A percentile compares a stretch with the other conserved stretches of the same genome.
Evolutionary conservation across 2,329 filamentous ascomycete species (phyloP).

Genomic region (Beauveria varroae): DNA sequence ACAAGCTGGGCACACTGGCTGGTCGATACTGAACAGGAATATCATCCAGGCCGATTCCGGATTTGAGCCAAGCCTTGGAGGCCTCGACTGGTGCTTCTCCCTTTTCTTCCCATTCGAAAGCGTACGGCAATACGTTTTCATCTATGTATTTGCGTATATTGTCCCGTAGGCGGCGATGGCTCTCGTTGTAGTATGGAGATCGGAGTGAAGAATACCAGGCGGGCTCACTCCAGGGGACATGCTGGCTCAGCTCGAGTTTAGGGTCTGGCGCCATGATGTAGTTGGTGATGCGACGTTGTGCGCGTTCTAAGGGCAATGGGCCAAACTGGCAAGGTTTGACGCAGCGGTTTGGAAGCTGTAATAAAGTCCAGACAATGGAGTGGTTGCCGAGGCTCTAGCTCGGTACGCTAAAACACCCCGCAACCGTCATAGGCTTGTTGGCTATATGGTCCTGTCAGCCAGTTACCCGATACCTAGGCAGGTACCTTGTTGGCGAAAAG

Average conservation of each 20-base stretch:
- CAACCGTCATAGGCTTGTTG: neutral
- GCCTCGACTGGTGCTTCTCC: constrained; percentile 40
- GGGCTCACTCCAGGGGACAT: constrained; percentile 19
- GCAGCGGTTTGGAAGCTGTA: neutral
- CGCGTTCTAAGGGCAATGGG: neutral
- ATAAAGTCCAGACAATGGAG: neutral
- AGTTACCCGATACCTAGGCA: too few relatives aligned
- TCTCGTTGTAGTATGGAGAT: constrained; percentile 54
- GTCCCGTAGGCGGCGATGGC: constrained; percentile 51
- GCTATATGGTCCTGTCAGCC: neutral
- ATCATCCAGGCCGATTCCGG: constrained; percentile 31
- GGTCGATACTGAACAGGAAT: constrained; percentile 30
- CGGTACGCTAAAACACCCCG: neutral
- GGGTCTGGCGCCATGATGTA: constrained; percentile 15
- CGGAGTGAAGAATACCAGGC: constrained; percentile 21
- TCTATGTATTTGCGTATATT: constrained; percentile 53
- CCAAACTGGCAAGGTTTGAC: neutral
- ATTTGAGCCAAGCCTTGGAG: constrained; percentile 27
- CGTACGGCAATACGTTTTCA: constrained; percentile 47
- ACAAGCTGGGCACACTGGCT: constrained; percentile 31
- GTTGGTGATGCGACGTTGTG: neutral
- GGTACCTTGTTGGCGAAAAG: too few relatives aligned
- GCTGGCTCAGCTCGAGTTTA: constrained; percentile 16
- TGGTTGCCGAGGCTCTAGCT: constrained; percentile 4
- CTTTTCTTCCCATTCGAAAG: constrained; percentile 56